Conservation (phyloP, 2,329 filamentous ascomycete genomes). For the Cyclaneusma minus region DNA sequence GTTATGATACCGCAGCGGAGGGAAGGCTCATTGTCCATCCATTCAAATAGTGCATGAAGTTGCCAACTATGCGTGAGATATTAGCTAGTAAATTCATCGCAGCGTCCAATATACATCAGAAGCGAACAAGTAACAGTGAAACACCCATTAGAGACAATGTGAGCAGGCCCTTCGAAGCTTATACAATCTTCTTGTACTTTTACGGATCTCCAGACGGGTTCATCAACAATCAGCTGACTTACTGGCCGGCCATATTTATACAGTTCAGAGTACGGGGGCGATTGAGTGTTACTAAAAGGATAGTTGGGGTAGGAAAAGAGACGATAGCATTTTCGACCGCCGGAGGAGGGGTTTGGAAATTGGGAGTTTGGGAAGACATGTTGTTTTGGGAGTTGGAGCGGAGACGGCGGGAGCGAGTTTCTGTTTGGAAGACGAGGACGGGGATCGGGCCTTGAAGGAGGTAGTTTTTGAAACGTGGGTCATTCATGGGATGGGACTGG, state of each 20-base stretch:
- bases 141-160: too few species aligned
- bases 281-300: slow-evolving; percentile 45
- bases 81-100: too few species aligned
- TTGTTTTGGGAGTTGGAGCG: not conserved
- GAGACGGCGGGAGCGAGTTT: slow-evolving; percentile 1
- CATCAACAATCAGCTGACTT: too few species aligned
- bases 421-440: slow-evolving; percentile 7
- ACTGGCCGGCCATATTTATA: slow-evolving; percentile 22
- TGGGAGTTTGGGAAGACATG: not conserved
- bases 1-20: slow-evolving; percentile 49
- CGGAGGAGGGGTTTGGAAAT: slow-evolving; percentile 10
- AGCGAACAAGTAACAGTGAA: too few species aligned
- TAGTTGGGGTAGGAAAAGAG: slow-evolving; percentile 34
- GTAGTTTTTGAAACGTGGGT: too few species aligned
- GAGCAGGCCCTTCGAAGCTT: too few species aligned
- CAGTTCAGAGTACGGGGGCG: slow-evolving; percentile 42
- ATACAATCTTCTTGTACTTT: too few species aligned
- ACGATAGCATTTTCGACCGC: slow-evolving; percentile 13
- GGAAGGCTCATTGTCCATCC: slow-evolving; percentile 45
- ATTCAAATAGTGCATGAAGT: slow-evolving; percentile 32
- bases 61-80: too few species aligned
- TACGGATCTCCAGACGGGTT: too few species aligned
- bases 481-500: too few species aligned
- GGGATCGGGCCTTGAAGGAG: slow-evolving; percentile 6
- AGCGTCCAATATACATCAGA: too few species aligned